Evolutionary conservation across 2,329 filamentous ascomycete genomes (phyloP), one percentile per base, ranked within the genome.

Genomic region (Coniella vitis): DNA sequence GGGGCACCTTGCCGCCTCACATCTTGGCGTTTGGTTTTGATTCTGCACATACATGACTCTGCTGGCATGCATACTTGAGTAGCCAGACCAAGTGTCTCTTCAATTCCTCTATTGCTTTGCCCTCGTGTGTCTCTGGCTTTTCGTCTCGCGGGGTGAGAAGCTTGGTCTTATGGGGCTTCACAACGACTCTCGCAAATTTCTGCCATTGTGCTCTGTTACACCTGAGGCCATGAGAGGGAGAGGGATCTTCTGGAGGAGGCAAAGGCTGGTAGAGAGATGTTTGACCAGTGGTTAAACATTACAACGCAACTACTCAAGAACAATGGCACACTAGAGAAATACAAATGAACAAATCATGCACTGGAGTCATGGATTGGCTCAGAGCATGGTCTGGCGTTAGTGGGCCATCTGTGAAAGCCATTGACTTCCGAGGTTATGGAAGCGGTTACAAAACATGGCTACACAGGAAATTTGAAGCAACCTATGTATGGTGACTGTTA

Each of bases 261-360:
- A 38, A 32, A 34, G 38, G 31, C 42, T 19, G 32, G 47, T 45
- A 41, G 38, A 38, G 19, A 49, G 47, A 39, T 38, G 44, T 17
- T 31, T 13, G 22, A 39, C 17, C 45, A 40, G 25, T 8, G 47
- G 47, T 41, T 40, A 14, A 46, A 48, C 29, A 9, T 1, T 7
- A 22, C 31, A 47, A 47, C 25, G 44, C 42, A 41, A 29, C 17
- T 37, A 17, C 42, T 47, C 44, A 43, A 50, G 44, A 45, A 34
- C 25, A 34, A 47, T 20, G 25, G 22, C 17, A 47, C 13, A 38
- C 45, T 40, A 38, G 40, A 20, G 14, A 45, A 38, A 31, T 29
- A 20, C 36, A 44, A 20, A 44, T 17, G 17, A 34, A 40, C 31
- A 17, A 20, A 36, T 17, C 22, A 36, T 44, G 36, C 31, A 36